These are phyloP conservation scores for Flagelloscypha sp. DNA, from an alignment of 768 basidiomycete genomes.

Conservation along the genomic window DNA sequence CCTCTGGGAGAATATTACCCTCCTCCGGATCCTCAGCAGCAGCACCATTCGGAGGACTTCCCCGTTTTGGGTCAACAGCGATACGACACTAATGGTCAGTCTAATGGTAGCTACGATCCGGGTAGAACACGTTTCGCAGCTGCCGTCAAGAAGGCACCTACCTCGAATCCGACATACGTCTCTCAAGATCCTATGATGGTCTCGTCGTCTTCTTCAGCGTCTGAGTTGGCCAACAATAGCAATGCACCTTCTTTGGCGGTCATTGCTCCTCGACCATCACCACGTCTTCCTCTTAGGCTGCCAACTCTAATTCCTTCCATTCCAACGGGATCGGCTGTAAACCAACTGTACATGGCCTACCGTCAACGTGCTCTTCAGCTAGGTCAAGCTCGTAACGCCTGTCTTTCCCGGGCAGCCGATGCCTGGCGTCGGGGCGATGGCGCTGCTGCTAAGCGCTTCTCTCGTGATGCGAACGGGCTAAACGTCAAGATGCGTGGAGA, in stretches of 20 bases:
- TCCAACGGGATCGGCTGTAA: constrained; percentile 75
- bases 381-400: constrained; percentile 90
- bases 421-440: constrained; percentile 96
- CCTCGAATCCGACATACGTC: too few species aligned
- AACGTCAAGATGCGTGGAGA: constrained; percentile 87
- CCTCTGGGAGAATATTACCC: constrained; percentile 25
- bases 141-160: constrained; percentile 71
- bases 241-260: constrained; percentile 64
- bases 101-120: constrained; percentile 61
- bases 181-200: too few species aligned
- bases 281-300: constrained; percentile 75
- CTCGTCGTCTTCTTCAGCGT: too few species aligned
- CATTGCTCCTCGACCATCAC: constrained; percentile 74
- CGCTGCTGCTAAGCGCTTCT: constrained; percentile 90
- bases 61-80: constrained; percentile 50
- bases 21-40: constrained; percentile 26
- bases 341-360: constrained; percentile 80
- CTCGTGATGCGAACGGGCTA: constrained; percentile 86
- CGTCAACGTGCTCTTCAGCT: constrained; percentile 84
- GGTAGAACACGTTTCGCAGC: constrained; percentile 84
- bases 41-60: constrained; percentile 58
- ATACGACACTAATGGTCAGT: constrained; percentile 27
- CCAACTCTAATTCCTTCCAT: constrained; percentile 84
- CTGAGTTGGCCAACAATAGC: too few species aligned
- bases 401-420: constrained; percentile 89